phyloP scores from a whole-genome alignment of 1,284 basidiomycete genomes.

The Peniophora sp. region DNA sequence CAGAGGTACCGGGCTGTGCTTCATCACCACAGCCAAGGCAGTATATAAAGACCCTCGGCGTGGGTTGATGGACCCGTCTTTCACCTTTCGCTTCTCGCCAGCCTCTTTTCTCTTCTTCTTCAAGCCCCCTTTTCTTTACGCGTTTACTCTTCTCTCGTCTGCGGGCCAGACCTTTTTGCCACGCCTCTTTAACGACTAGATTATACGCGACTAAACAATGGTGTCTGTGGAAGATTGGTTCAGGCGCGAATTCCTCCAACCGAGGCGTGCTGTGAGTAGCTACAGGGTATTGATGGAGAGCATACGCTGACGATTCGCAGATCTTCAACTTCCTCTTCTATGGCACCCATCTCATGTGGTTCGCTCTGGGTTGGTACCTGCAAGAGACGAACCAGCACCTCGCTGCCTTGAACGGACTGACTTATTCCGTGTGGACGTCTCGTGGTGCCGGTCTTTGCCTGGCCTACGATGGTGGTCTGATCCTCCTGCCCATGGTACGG shows the following conservation, averaged over 20 bases:
- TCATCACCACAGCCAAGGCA: too few relatives aligned
- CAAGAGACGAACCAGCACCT: slow-evolving; percentile 62
- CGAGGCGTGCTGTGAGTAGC: slow-evolving; percentile 22
- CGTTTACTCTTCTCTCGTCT: not conserved
- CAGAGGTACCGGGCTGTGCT: too few relatives aligned
- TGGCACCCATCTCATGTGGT: slow-evolving; percentile 60
- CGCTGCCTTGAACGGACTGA: slow-evolving; percentile 66
- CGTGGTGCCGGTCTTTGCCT: slow-evolving; percentile 83
- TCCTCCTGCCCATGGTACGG: slow-evolving; percentile 68
- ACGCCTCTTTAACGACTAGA: not conserved
- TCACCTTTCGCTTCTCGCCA: not conserved
- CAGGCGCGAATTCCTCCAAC: slow-evolving; percentile 55
- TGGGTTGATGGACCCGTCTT: not conserved
- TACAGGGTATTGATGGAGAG: not conserved
- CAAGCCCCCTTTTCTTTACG: not conserved
- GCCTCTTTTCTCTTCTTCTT: not conserved
- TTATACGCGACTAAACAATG: not conserved
- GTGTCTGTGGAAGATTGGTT: slow-evolving; percentile 55
- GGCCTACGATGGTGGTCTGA: slow-evolving; percentile 75
- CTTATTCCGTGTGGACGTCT: slow-evolving; percentile 78
- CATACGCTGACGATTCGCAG: not conserved
- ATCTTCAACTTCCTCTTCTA: slow-evolving; percentile 71
- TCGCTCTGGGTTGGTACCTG: slow-evolving; percentile 74
- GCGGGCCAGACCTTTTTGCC: not conserved
- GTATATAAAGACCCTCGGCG: too few relatives aligned